These are phyloP conservation scores for Venturia oleaginea DNA, from an alignment of 2,329 filamentous ascomycete species.

Conservation along the genomic window DNA sequence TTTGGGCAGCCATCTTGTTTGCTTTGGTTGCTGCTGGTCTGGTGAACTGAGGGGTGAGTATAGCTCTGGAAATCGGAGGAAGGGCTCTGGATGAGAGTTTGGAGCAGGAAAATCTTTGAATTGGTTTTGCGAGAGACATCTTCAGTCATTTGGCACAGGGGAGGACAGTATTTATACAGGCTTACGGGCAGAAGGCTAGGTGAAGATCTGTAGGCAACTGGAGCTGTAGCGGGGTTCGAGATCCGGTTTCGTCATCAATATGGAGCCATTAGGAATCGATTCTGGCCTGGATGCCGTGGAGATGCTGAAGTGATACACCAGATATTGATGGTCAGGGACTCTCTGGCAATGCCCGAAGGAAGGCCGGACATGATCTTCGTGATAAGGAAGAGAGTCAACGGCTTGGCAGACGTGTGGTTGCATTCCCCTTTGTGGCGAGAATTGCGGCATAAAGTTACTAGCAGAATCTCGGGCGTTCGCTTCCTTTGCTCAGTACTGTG, in stretches of 20 bases:
- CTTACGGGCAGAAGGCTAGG: neutral
- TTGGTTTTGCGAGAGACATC: neutral
- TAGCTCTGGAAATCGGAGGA: neutral
- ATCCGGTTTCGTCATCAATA: conserved; percentile 1
- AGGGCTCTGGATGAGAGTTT: neutral
- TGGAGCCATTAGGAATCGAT: neutral
- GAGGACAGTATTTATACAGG: neutral
- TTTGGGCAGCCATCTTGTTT: conserved; percentile 7
- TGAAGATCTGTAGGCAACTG: neutral
- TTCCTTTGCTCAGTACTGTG: no score
- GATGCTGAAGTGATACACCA: neutral
- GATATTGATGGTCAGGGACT: neutral
- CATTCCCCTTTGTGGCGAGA: neutral
- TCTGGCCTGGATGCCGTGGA: neutral
- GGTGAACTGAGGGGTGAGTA: neutral
- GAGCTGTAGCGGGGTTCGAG: neutral
- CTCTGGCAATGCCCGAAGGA: neutral
- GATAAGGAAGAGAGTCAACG: neutral
- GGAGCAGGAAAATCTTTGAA: neutral
- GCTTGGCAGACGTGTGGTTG: neutral
- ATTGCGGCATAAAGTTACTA: neutral
- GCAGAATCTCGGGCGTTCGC: no score
- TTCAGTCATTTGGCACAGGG: neutral
- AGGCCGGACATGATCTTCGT: neutral
- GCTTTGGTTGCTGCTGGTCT: neutral